These are phyloP conservation scores for Cutaneotrichosporon sp. DNA, from an alignment of 1,284 basidiomycete species.

Conservation along the genomic window DNA sequence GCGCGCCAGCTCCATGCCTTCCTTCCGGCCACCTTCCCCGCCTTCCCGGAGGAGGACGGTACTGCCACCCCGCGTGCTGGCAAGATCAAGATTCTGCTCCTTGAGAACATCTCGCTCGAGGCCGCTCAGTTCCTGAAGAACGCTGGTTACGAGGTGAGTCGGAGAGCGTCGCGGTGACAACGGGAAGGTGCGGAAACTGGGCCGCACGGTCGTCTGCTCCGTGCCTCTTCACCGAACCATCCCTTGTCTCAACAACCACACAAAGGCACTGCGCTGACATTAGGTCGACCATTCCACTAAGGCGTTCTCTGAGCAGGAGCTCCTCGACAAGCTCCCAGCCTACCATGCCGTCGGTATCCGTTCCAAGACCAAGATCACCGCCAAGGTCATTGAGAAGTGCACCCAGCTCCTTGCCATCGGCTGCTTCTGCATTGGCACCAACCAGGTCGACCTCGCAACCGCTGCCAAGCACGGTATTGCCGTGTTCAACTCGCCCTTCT, in stretches of 20 bases:
- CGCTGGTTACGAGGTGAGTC: conserved; percentile 69
- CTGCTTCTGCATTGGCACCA: conserved; percentile 99
- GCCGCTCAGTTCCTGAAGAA: conserved; percentile 78
- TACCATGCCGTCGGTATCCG: conserved; percentile 97
- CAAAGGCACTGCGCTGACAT: conserved; percentile 21
- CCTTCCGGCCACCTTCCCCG: conserved; percentile 47
- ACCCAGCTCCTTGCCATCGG: conserved; percentile 92
- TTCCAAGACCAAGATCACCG: conserved; percentile 94
- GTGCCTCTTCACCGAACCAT: not conserved
- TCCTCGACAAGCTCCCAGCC: conserved; percentile 76
- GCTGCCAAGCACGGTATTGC: conserved; percentile 88
- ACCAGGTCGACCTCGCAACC: conserved; percentile 88
- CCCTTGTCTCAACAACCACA: not conserved
- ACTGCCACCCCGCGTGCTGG: conserved; percentile 35
- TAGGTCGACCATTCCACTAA: conserved; percentile 87
- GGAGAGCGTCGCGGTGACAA: not conserved
- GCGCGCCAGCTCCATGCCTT: conserved; percentile 50
- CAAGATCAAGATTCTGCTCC: conserved; percentile 63
- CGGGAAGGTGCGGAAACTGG: not conserved
- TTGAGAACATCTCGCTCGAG: conserved; percentile 94
- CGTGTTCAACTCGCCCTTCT: conserved; percentile 99
- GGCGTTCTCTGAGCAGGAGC: conserved; percentile 88
- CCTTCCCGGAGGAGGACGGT: conserved; percentile 33
- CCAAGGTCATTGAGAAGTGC: conserved; percentile 80
- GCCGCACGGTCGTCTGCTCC: not conserved